Conservation (phyloP, 2,329 filamentous ascomycete species). For the Alternaria panax region DNA sequence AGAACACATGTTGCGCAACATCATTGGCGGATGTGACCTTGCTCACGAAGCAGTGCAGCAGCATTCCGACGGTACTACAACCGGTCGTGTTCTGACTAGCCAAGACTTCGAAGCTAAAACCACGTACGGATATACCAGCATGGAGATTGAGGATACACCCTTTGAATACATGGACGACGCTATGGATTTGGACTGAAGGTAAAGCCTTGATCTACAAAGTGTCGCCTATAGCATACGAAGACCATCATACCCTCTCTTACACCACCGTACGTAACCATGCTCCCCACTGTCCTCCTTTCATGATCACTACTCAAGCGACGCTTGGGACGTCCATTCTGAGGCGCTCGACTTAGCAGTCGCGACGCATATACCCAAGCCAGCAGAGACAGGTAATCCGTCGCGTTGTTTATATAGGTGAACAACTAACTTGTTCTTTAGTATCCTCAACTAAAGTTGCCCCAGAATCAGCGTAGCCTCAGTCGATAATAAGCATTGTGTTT, state of each 20-base stretch:
- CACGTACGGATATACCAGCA: constrained; percentile 8
- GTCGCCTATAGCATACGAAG: neutral
- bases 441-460: too few relatives aligned
- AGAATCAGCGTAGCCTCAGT: too few relatives aligned
- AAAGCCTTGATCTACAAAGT: neutral
- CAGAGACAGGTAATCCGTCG: too few relatives aligned
- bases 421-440: too few relatives aligned
- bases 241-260: neutral
- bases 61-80: constrained; percentile 9
- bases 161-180: constrained; percentile 47
- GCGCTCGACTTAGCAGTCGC: too few relatives aligned
- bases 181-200: constrained; percentile 44
- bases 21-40: constrained; percentile 67
- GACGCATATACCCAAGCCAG: too few relatives aligned
- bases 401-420: too few relatives aligned
- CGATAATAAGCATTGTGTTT: too few relatives aligned
- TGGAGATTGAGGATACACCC: constrained; percentile 35
- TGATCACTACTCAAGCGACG: too few relatives aligned
- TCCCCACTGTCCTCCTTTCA: too few relatives aligned
- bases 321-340: too few relatives aligned
- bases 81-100: constrained; percentile 21
- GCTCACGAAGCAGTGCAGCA: constrained; percentile 57
- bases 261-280: too few relatives aligned
- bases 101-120: constrained; percentile 31
- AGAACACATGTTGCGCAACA: constrained; percentile 63